Base-by-base conservation (phyloP, 371 early-diverging fungal species). In the Amoeboradix gromovi region DNA sequence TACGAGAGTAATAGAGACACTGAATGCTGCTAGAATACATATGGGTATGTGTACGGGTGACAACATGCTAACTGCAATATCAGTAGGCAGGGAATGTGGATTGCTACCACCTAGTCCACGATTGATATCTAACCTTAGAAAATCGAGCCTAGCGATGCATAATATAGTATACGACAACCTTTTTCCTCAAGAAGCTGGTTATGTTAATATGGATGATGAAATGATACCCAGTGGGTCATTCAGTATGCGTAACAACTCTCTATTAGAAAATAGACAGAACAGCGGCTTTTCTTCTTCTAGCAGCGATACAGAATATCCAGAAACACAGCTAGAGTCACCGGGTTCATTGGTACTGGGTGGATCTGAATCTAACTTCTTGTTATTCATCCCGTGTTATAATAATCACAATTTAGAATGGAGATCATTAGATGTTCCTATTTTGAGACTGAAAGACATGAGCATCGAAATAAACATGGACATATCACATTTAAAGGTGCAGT, bases 1-100 rank as follows among this genome's bases (percentile, higher is more conserved):
- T 0, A 77, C 80, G 16, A 76, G 82, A 0, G 90, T 91, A 0
- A 83, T 99, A n/a, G 75, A 81, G 29, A 86, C 85, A 29, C 82
- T 99, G 28, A 82, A 83, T 31, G 79, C 79, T 29, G 98, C 98
- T n/a, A 82, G 82, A 28, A 90, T 98, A 69, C 82, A 91, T 31
- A 87, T 86, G 75, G 83, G 94, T 67, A 99, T 99, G 98, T 95
- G 96, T 75, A 99, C 99, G 0, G 98, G 94, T 66, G 99, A 99
- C 77, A 94, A 94, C 76, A 84, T 94, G 22, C 80, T 98, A 66
- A 99, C 99, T 0, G 97, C 98, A 0, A 84, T 98, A 68, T 91
- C 92, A 69, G 98, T 99, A 0, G 90, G 91, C 1, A 82, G 85
- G 71, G 92, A 93, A 73, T 89, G 90, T 73, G 87, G 86, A 12